Conservation (phyloP, 2,329 filamentous ascomycete genomes). For the Fonsecaea pedrosoi region DNA sequence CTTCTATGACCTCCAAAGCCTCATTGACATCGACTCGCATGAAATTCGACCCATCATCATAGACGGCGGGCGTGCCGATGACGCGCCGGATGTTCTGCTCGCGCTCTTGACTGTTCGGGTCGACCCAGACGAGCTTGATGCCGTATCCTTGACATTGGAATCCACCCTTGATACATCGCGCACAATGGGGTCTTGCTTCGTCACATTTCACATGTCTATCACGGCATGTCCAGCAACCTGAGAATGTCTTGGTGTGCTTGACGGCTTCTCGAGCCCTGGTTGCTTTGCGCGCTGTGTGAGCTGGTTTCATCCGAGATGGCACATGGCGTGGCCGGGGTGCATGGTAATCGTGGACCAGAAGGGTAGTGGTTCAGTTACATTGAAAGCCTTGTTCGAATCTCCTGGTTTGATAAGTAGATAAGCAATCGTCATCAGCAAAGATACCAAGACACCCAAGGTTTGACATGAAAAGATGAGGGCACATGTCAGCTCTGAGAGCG, state of each 20-base stretch:
- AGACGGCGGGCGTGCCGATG: constrained; percentile 30
- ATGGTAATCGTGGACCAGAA: neutral
- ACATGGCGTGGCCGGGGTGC: constrained; percentile 15
- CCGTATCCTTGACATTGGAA: constrained; percentile 43
- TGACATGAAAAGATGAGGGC: neutral
- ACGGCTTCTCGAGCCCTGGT: constrained; percentile 29
- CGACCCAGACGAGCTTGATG: constrained; percentile 35
- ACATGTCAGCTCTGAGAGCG: neutral
- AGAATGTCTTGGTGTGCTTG: constrained; percentile 37
- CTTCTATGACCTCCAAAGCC: constrained; percentile 30
- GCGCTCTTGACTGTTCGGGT: constrained; percentile 32
- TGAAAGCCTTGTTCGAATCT: neutral
- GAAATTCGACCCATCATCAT: constrained; percentile 29
- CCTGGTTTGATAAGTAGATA: no score
- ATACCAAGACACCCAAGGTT: no score
- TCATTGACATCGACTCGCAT: constrained; percentile 29
- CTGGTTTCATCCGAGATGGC: constrained; percentile 25
- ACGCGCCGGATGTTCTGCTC: constrained; percentile 35
- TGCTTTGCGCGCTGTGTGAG: constrained; percentile 18
- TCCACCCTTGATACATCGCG: constrained; percentile 42
- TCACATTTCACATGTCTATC: constrained; percentile 42
- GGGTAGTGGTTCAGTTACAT: neutral
- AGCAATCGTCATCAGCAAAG: neutral
- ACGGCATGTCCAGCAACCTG: constrained; percentile 36
- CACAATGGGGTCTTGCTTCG: constrained; percentile 41